Base-by-base conservation (phyloP, 2,329 filamentous ascomycete species). In the Microcyclospora tardicrescens region DNA sequence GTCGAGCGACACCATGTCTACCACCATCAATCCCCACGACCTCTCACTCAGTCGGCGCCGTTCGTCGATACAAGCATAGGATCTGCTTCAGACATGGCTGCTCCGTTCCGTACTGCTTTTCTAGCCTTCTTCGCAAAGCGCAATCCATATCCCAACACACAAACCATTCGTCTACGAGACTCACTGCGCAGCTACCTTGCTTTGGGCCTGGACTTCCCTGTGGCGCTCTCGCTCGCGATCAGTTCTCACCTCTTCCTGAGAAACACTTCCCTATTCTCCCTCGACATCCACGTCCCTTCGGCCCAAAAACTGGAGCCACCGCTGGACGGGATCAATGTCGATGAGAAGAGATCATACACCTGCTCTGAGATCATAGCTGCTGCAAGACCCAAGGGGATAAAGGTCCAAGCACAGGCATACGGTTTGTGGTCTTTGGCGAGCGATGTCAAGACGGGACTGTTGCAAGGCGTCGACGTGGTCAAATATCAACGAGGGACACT, bases 161-260 rank as follows among this genome's bases (percentile, higher is more conserved):
- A 53, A 29, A 60, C 57, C 10, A 57, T 61, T 40, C 54, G 56
- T 16, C 48, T 61, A 19, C 44, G 48, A 35, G 58, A 61, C 46
- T 58, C 55, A 10, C 47, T 61, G 12, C 48, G 47, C 38, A 57
- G 57, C 24, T 58, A 61, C 40, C 52, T 61, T 10, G 49, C 57
- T 3, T 42, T 61, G 1, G 58, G 58, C n/a, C 54, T 61, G 11
- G 56, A 61, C 46, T 57, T 61, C 42, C 57, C 57, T n/a, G 45
- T 57, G 34, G 57, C 58, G 2, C 45, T 58, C 32, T 50, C 45
- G 28, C 43, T 60, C 5, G 58, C 58, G 24, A 24, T 57, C 6
- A 50, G 54, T 14, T 49, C 57, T 2, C 58, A 61, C 28, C 38
- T 60, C 28, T 53, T 47, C 40, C 51, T 59, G 34, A 43, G 45